These are phyloP conservation scores for Sporothrix brasiliensis DNA, from an alignment of 2,329 filamentous ascomycete species.

Conservation along the genomic window DNA sequence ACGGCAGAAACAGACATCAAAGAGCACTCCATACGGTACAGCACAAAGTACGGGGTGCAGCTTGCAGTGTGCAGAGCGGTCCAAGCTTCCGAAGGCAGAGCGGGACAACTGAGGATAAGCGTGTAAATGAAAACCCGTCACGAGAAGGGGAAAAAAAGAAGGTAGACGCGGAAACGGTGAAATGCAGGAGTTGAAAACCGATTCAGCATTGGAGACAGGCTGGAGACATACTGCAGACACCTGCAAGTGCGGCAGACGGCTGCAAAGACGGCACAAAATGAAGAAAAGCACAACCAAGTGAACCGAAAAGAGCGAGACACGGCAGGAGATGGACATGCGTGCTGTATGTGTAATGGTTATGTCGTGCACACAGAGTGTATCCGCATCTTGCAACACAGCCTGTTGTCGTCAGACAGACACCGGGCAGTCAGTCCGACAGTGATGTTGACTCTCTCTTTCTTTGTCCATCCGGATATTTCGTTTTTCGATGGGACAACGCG, in stretches of 20 bases:
- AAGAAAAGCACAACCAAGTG: not conserved
- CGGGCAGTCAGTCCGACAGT: not conserved
- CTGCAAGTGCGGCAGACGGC: slow-evolving; percentile 22
- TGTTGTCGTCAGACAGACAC: not conserved
- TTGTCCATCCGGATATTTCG: not conserved
- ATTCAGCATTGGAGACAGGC: not conserved
- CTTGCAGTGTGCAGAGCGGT: slow-evolving; percentile 24
- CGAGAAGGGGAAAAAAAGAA: not conserved
- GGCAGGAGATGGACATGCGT: slow-evolving; percentile 17
- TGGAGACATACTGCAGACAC: not conserved
- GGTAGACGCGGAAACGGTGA: not conserved
- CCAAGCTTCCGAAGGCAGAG: slow-evolving; percentile 14
- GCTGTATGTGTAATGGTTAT: not conserved
- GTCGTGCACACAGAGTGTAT: not conserved
- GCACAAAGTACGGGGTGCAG: slow-evolving; percentile 28
- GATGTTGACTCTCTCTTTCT: not conserved
- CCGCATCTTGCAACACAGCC: not conserved
- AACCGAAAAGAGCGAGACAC: not conserved
- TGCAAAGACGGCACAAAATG: slow-evolving; percentile 18
- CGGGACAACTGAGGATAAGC: not conserved
- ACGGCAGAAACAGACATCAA: not conserved
- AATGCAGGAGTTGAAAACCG: slow-evolving; percentile 1
- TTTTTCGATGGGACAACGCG: slow-evolving; percentile 17
- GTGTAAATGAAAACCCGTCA: not conserved
- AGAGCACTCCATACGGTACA: not conserved